These are phyloP conservation scores for Capsicum pubescens DNA, from an alignment of 257 asterid species.

Conservation along the genomic window DNA sequence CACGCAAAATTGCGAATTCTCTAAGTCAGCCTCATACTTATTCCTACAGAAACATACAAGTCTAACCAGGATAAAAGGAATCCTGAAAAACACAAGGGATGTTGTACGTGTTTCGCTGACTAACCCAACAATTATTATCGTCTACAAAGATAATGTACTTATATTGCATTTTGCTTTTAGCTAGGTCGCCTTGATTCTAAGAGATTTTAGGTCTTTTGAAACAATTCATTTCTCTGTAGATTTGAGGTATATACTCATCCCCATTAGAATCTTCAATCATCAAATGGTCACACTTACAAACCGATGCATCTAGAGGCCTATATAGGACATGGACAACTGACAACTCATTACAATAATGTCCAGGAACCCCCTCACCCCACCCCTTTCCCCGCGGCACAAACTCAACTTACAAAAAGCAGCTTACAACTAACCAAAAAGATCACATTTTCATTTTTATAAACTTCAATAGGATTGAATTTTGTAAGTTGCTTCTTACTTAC, in stretches of 20 bases:
- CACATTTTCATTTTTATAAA: not conserved
- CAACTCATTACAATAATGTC: too few relatives aligned
- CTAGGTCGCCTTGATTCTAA: not conserved
- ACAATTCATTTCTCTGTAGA: not conserved
- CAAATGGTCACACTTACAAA: not conserved
- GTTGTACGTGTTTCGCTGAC: not conserved
- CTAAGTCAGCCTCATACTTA: not conserved
- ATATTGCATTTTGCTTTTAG: not conserved
- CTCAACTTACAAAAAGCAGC: not conserved
- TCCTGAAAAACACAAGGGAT: not conserved
- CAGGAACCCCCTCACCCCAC: too few relatives aligned
- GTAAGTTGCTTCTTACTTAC: not conserved
- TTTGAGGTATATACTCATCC: not conserved
- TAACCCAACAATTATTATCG: not conserved
- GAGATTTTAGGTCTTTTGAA: not conserved
- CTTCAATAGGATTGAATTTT: not conserved
- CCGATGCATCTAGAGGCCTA: not conserved
- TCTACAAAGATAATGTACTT: conserved; percentile 12
- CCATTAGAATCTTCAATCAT: not conserved
- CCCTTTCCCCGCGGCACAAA: too few relatives aligned
- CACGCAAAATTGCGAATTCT: not conserved
- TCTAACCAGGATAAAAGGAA: not conserved
- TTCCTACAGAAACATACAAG: not conserved
- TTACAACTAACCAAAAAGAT: conserved; percentile 15
- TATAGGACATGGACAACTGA: not conserved